Base-by-base conservation (phyloP, 139 green algal species). In the Eudorina sp. region DNA sequence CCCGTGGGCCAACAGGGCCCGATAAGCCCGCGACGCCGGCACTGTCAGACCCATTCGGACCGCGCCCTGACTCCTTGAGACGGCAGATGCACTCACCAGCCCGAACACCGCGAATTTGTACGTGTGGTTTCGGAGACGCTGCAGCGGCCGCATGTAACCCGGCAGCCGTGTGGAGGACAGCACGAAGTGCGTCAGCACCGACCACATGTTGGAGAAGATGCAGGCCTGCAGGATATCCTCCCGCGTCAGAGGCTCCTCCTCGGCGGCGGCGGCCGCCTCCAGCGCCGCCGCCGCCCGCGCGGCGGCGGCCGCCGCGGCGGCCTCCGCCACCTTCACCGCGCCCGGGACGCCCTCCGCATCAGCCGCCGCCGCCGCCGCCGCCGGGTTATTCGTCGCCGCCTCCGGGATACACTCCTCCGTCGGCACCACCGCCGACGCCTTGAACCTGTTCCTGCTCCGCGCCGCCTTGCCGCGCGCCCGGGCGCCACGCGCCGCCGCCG, bases 191-290 rank as follows among this genome's bases (percentile, higher is more conserved):
- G 34, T 78, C 5, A 88, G 46, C 46, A 80, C 64, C 16, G 23
- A 55, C 82, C 82, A 88, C 64, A 88, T 80, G 82, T 80, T 88
- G 21, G 64, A 40, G 34, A 79, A 88, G 31, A 88, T 53, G 82
- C 82, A 88, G 23, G 64, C 82, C 41, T 80, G 64, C 68, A 88
- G 48, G 8, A 88, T 70, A 46, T 76, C 66, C 48, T 80, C 46
- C 13, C 34, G 46, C 4, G 46, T 53, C 8, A 78, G 45, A 18
- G 41, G 31, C 7, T 68, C 81, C 43, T 69, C 75, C 19, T 9
- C 75, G 4, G 11, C 36, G 11, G 68, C 68, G 36, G 36, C 70
- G 41, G 21, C 70, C 21, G 70, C 70, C 21, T 34, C 43, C 27
- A 2, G 7, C 75, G 8, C 6, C 51, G 75, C n/a, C 68, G 43